Percentiles rank a stretch among this genome's conserved stretches.
Conservation (phyloP, 345 rosid genomes). For the Triadica sebifera region DNA sequence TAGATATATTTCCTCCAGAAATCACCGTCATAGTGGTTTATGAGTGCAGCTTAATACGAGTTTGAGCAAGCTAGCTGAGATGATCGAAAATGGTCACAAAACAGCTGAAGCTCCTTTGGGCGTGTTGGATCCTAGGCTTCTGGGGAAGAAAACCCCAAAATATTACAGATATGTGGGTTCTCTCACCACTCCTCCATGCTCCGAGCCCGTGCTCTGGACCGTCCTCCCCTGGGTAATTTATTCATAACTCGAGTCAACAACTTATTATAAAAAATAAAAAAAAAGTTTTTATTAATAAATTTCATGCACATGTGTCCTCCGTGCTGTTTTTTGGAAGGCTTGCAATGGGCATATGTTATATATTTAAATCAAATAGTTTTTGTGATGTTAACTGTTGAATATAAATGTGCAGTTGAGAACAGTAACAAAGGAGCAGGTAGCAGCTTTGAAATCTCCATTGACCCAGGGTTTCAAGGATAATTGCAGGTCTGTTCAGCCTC, state of each 20-base stretch:
- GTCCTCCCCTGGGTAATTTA: constrained; percentile 51
- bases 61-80: constrained; percentile 40
- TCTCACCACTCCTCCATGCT: constrained; percentile 84
- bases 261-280: no score
- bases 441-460: constrained; percentile 50
- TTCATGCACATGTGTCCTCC: no score
- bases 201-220: constrained; percentile 59
- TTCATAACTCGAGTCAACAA: neutral
- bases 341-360: no score
- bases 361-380: neutral
- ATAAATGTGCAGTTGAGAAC: constrained; percentile 45
- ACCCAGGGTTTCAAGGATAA: constrained; percentile 35
- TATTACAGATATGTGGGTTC: constrained; percentile 75
- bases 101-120: constrained; percentile 46
- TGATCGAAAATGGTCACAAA: constrained; percentile 26
- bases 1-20: no score
- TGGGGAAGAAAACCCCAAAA: constrained; percentile 40
- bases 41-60: constrained; percentile 38
- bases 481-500: constrained; percentile 59
- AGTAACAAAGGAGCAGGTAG: constrained; percentile 59
- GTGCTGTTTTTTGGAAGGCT: no score
- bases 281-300: no score
- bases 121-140: constrained; percentile 32
- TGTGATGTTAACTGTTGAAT: neutral
- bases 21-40: neutral